Conservation (phyloP, 2,329 filamentous ascomycete species). For the Scleromitrula shiraiana region DNA sequence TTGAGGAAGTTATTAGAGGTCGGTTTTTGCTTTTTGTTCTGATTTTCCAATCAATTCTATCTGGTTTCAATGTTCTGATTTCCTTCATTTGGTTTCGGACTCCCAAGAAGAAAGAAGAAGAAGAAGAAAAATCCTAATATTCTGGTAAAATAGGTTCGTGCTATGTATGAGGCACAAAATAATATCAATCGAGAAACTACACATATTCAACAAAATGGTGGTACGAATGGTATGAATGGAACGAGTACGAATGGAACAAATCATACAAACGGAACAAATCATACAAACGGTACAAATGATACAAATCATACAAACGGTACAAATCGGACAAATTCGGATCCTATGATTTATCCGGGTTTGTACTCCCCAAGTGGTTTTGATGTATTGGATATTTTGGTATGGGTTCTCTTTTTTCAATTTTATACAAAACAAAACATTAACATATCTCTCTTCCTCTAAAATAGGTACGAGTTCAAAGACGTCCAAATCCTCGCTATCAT, state of each 20-base stretch:
- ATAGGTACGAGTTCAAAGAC: conserved; percentile 53
- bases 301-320: too few relatives aligned
- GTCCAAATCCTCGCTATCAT: conserved; percentile 75
- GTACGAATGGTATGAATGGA: neutral
- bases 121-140: neutral
- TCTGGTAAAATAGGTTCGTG: neutral
- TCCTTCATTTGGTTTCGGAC: too few relatives aligned
- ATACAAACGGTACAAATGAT: too few relatives aligned
- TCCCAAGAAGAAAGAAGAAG: too few relatives aligned
- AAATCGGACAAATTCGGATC: conserved; percentile 27
- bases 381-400: conserved; percentile 47
- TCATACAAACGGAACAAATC: too few relatives aligned
- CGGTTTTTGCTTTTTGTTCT: neutral
- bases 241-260: too few relatives aligned
- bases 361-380: conserved; percentile 49
- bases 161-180: neutral
- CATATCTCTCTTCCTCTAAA: neutral
- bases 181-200: neutral
- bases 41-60: neutral
- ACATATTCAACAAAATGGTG: neutral
- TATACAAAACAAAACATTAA: neutral
- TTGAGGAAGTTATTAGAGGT: conserved; percentile 17
- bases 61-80: neutral
- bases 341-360: conserved; percentile 47
- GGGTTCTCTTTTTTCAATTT: conserved; percentile 15